Evolutionary conservation across 768 basidiomycete genomes (phyloP).

Genomic region (Mrakia hoshinonis): DNA sequence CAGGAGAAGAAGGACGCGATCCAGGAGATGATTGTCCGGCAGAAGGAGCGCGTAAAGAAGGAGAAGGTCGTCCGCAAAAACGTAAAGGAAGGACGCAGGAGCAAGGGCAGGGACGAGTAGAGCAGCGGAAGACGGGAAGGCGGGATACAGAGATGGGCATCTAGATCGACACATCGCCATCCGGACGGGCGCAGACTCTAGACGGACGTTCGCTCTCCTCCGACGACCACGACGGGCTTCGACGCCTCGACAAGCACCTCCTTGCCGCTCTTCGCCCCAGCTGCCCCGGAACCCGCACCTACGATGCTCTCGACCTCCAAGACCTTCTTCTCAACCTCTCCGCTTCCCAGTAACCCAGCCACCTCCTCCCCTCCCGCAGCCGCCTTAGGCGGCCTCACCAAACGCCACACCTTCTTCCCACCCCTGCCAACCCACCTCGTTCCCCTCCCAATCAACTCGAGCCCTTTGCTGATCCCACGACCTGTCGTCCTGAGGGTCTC

Average conservation of each 20-base stretch:
- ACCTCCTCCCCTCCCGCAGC: not conserved
- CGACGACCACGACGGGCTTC: not conserved
- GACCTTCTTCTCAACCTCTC: not conserved
- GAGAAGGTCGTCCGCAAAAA: conserved; percentile 16
- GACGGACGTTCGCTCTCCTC: not conserved
- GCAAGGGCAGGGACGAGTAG: conserved; percentile 1
- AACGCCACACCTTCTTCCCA: not conserved
- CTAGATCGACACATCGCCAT: not conserved
- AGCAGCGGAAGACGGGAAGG: no score
- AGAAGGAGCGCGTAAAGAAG: not conserved
- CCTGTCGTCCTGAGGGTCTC: not conserved
- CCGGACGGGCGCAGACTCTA: not conserved
- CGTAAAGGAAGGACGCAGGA: conserved; percentile 1
- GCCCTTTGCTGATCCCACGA: not conserved
- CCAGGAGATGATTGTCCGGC: not conserved
- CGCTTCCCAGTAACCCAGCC: not conserved
- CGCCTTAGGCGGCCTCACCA: not conserved
- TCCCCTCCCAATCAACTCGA: not conserved
- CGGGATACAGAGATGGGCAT: not conserved
- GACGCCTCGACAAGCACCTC: not conserved
- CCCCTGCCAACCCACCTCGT: not conserved
- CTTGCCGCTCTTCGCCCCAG: not conserved
- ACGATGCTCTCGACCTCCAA: not conserved
- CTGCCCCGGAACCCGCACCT: not conserved
- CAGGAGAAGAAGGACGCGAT: not conserved